Evolutionary conservation across 441 rosid genomes (phyloP).

Genomic region (Croton laevigatus): DNA sequence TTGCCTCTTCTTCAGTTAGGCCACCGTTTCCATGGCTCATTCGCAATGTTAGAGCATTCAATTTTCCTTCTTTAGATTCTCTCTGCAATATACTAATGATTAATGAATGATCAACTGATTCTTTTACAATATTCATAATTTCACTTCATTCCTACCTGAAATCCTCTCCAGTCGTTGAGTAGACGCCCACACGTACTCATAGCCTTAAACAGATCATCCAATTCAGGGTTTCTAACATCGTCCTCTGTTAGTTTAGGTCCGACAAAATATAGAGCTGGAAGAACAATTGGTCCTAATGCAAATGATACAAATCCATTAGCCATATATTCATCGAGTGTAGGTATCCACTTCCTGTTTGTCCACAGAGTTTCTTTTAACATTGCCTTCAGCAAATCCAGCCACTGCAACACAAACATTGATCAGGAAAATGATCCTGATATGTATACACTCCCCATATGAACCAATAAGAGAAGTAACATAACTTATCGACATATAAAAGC

Average conservation of each 20-base stretch:
- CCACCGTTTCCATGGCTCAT: slow-evolving; percentile 34
- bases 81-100: slow-evolving; percentile 40
- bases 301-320: slow-evolving; percentile 58
- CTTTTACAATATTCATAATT: background rate
- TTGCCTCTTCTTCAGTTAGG: slow-evolving; percentile 42
- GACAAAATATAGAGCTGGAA: slow-evolving; percentile 58
- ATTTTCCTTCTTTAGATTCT: slow-evolving; percentile 62
- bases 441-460: background rate
- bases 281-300: slow-evolving; percentile 78
- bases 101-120: background rate
- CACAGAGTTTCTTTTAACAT: slow-evolving; percentile 65
- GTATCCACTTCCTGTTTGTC: slow-evolving; percentile 46
- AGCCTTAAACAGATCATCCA: slow-evolving; percentile 39
- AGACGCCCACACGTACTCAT: slow-evolving; percentile 80
- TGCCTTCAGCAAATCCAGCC: slow-evolving; percentile 73
- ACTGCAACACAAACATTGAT: slow-evolving; percentile 40
- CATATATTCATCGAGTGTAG: slow-evolving; percentile 69
- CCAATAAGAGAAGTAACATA: background rate
- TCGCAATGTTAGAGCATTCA: slow-evolving; percentile 55
- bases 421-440: background rate
- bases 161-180: slow-evolving; percentile 65
- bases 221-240: slow-evolving; percentile 36
- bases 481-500: background rate
- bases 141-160: slow-evolving; percentile 37
- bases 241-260: slow-evolving; percentile 61